phyloP scores from a whole-genome alignment of 176 grass and related monocot species.

The Zea mays region DNA sequence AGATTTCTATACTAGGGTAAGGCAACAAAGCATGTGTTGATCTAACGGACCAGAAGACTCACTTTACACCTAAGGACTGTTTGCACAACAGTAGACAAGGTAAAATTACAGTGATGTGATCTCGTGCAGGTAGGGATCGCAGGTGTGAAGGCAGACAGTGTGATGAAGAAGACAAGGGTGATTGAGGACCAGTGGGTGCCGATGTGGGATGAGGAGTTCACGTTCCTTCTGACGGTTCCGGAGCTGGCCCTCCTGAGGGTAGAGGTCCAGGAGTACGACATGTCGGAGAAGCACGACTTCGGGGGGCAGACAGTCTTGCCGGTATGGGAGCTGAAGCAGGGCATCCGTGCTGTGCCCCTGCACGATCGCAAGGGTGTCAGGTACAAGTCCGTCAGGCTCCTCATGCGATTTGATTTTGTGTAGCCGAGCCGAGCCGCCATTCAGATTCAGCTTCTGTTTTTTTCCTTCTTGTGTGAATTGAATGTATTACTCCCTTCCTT shows the following conservation, averaged over 20 bases:
- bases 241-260: conserved; percentile 68
- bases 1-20: conserved; percentile 80
- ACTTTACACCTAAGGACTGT: too few species aligned
- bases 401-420: conserved; percentile 68
- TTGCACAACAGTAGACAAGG: too few species aligned
- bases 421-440: background rate
- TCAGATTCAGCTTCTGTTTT: background rate
- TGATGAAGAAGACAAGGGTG: conserved; percentile 57
- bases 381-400: conserved; percentile 51
- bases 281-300: conserved; percentile 68
- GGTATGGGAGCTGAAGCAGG: conserved; percentile 61
- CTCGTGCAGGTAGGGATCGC: conserved; percentile 60
- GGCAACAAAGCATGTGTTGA: background rate
- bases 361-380: conserved; percentile 55
- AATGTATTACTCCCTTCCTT: background rate
- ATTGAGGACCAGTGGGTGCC: conserved; percentile 80
- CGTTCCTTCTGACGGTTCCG: conserved; percentile 57
- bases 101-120: too few species aligned
- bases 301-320: conserved; percentile 74
- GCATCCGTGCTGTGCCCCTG: conserved; percentile 66
- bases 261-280: conserved; percentile 64
- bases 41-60: too few species aligned
- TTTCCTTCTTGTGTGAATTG: background rate
- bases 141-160: conserved; percentile 54
- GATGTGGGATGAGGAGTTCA: conserved; percentile 82